A percentile compares a stretch with the other conserved stretches of the same genome.
These are phyloP conservation scores for Colletotrichum tropicale DNA, from an alignment of 2,329 filamentous ascomycete species.

Conservation along the genomic window DNA sequence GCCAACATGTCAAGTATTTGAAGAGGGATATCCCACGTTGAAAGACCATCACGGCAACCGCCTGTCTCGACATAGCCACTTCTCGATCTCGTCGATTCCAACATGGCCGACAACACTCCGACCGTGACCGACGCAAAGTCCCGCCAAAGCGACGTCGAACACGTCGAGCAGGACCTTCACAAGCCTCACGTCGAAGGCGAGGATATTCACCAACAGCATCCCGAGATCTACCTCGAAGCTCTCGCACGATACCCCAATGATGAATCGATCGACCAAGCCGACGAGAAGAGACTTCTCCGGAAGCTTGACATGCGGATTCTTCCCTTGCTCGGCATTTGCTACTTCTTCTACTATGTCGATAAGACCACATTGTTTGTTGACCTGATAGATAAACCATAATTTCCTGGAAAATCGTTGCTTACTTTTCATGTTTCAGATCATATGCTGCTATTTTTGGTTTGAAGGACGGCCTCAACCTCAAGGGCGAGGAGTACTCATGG, in stretches of 20 bases:
- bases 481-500: constrained; percentile 61
- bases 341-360: constrained; percentile 44
- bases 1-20: neutral
- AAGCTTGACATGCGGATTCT: constrained; percentile 43
- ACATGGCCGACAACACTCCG: neutral
- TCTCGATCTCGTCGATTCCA: neutral
- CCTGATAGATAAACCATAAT: neutral
- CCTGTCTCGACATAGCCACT: neutral
- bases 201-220: constrained; percentile 24
- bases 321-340: constrained; percentile 41
- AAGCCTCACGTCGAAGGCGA: constrained; percentile 2
- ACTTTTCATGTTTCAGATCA: constrained; percentile 29
- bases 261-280: constrained; percentile 36
- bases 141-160: constrained; percentile 19
- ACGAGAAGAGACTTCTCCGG: constrained; percentile 35
- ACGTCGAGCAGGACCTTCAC: constrained; percentile 22
- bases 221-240: constrained; percentile 37
- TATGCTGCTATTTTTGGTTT: constrained; percentile 72
- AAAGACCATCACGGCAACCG: neutral
- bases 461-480: constrained; percentile 58
- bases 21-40: neutral
- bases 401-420: neutral
- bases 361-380: constrained; percentile 21
- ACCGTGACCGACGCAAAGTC: neutral
- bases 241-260: constrained; percentile 39